Evolutionary conservation across 202 grass and related monocot species (phyloP), one percentile per base, ranked within the genome.

Genomic region (Setaria italica): DNA sequence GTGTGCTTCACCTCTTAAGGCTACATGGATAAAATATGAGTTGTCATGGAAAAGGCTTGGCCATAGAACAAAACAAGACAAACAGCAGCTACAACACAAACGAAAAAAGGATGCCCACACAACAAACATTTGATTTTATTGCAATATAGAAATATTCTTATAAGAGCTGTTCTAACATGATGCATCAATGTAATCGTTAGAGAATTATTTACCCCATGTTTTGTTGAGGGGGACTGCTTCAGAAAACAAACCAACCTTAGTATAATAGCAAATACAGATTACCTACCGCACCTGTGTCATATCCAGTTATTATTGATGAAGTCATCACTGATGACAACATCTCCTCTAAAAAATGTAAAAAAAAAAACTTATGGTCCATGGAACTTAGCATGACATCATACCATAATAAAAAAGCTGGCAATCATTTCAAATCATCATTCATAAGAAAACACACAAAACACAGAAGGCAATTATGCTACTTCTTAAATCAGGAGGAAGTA

Each of bases 251-350:
- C 4, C 15, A 53, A 53, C 56, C 55, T 25, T 34, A 58, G 79
- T 56, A 43, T 17, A 81, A 16, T 53, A 25, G 58, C 62, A 67
- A 39, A 5, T 11, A 1, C 55, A 46, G 63, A 81, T 9, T 58
- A 72, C 66, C 68, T 80, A 74, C 20, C 55, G 56, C 13, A 30
- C 37, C 39, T 51, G 7, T 32, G 56, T 48, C 60, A 19, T 79
- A 59, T 42, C 39, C 33, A 41, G 25, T 20, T 15, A 15, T 9
- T 10, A 46, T 9, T 46, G 43, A 10, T 46, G 7, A 46, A 46
- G 43, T 46, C 39, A 58, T 77, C 11, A 25, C 15, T 45, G 16
- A 70, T 50, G 47, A 57, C 60, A 51, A 35, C 39, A 51, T 45
- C 9, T 20, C 47, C 16, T 75, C 33, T 5, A 80, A 73, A 67